Base-by-base conservation (phyloP, 108 stramenopile genomes). In the Ochromonas danica region DNA sequence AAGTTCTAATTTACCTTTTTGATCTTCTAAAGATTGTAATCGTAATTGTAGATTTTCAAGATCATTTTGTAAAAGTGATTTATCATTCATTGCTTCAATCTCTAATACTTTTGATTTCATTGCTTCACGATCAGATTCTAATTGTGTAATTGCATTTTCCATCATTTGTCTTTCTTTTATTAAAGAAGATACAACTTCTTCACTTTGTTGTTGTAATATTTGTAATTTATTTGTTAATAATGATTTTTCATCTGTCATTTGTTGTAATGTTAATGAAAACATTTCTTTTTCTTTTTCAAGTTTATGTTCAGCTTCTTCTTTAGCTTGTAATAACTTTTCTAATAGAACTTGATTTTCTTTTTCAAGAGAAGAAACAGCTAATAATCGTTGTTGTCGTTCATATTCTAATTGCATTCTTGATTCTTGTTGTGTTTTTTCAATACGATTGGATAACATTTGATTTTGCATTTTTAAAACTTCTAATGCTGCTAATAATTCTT, bases 361-460 rank as follows among this genome's bases (percentile, higher is more conserved):
- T 51, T 51, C 45, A 14, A 51, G 22, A 14, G 6, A 14, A 14
- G 45, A 51, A 14, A 51, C 22, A 14, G 22, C 22, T 51, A 14
- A 14, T 51, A 14, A 6, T 51, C 22, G 6, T 70, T 70, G 14
- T 14, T 70, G 6, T 70, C 67, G 6, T 70, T 70, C 67, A 14
- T 70, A 22, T 42, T 70, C 14, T 70, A 70, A 14, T 70, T 70
- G 40, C 22, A 14, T 6, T 42, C 22, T 6, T 14, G 67, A 38
- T 70, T 38, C 67, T 40, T 14, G 22, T 14, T 70, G 40, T 14
- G 67, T 40, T 22, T 38, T 70, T 70, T 70, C 41, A 38, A 70
- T 70, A 14, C 41, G 67, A 70, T 70, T 6, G 6, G 41, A 14
- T 40, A 70, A 42, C 67, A 70, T 70, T 70, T 70, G 6, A 70